A percentile compares a stretch with the other conserved stretches of the same genome.
Evolutionary conservation across 805 yeast species (phyloP).

Genomic region (Starmerella lactis-condensi): DNA sequence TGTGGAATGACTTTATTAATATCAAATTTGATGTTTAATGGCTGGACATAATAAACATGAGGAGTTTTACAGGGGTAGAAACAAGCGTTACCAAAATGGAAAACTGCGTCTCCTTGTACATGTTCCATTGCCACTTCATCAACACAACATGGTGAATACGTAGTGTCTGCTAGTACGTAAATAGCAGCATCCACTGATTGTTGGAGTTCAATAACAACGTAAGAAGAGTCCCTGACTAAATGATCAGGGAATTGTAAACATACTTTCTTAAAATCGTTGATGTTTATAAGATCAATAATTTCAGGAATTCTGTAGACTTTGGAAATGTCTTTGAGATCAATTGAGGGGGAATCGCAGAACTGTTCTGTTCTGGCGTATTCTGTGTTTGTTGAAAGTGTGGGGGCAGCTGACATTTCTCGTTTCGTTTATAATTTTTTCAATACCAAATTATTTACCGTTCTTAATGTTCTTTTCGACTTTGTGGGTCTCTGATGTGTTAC

Average conservation of each 20-base stretch:
- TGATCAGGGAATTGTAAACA: conserved; percentile 85
- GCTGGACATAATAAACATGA: conserved; percentile 65
- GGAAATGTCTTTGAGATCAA: conserved; percentile 23
- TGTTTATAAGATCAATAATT: conserved; percentile 26
- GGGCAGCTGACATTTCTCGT: conserved; percentile 34
- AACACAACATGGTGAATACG: conserved; percentile 86
- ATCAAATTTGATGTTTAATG: conserved; percentile 31
- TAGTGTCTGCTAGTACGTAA: conserved; percentile 87
- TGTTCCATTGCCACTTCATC: conserved; percentile 96
- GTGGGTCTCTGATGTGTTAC: no score
- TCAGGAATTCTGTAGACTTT: conserved; percentile 40
- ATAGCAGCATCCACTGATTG: conserved; percentile 22
- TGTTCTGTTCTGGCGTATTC: conserved; percentile 35
- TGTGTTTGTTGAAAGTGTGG: conserved; percentile 57
- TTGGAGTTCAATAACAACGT: conserved; percentile 31
- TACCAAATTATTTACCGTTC: no score
- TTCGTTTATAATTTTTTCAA: no score
- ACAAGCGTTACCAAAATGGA: conserved; percentile 93
- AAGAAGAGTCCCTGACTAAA: conserved; percentile 59
- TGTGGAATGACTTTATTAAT: conserved; percentile 22
- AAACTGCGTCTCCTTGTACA: conserved; percentile 62
- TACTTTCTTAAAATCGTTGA: conserved; percentile 30
- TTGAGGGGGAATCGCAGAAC: conserved; percentile 1
- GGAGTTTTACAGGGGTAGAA: conserved; percentile 55
- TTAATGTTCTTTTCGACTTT: no score